Conservation (phyloP, 768 basidiomycete species). For the Hericium erinaceus region DNA sequence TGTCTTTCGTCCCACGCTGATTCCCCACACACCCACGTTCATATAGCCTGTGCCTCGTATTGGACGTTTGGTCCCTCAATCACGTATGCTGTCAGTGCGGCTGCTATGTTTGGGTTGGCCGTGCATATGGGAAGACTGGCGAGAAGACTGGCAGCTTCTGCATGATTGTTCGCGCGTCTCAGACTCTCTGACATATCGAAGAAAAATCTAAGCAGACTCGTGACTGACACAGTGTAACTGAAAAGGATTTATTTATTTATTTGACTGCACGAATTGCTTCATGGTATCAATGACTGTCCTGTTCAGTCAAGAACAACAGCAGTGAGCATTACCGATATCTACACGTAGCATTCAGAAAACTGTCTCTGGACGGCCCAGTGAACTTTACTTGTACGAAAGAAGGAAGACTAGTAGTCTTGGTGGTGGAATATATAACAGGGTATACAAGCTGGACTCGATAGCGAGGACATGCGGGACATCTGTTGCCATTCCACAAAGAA, state of each 20-base stretch:
- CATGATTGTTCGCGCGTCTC: too few species aligned
- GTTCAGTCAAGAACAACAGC: background rate
- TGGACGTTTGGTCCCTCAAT: constrained; percentile 80
- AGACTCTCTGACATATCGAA: too few species aligned
- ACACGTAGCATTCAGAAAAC: background rate
- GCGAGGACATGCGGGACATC: background rate
- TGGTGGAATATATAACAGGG: background rate
- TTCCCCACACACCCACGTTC: background rate
- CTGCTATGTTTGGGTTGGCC: constrained; percentile 56
- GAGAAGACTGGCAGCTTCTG: constrained; percentile 28
- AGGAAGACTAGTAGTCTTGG: background rate
- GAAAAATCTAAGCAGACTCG: too few species aligned
- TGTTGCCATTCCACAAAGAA: background rate
- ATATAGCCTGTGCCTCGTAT: constrained; percentile 72
- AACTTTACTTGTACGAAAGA: background rate
- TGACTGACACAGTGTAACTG: too few species aligned
- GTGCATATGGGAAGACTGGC: constrained; percentile 42
- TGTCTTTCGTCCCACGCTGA: background rate
- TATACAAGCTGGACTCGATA: background rate
- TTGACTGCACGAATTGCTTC: background rate
- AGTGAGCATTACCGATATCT: background rate
- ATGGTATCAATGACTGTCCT: background rate
- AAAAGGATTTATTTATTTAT: background rate
- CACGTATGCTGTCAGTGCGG: constrained; percentile 60
- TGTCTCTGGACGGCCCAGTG: background rate